Base-by-base conservation (phyloP, 176 grass and related monocot genomes). In the Oryza australiensis region DNA sequence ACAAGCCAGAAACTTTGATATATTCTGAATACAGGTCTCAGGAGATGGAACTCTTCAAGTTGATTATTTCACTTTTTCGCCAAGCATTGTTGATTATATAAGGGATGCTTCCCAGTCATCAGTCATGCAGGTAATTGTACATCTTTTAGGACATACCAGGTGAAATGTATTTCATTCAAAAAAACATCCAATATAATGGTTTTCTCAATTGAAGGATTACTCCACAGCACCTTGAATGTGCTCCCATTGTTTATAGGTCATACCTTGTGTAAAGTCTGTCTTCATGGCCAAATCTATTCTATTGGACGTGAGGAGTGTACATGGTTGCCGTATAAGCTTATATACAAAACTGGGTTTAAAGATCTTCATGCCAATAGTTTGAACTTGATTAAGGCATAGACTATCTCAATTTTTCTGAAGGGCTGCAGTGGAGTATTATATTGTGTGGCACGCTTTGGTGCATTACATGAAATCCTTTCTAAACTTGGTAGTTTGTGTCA, bases 31-130 rank as follows among this genome's bases (percentile, higher is more conserved):
- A 63, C 75, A 94, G 94, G 83, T 83, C 3, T 92, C 86, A 14
- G 80, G 55, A 83, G 82, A 89, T 59, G 67, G 71, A 45, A 74
- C 76, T 67, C 80, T 92, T 62, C 32, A 89, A 67, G 83, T 97
- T 57, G 94, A 89, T 74, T 88, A 92, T 80, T 97, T 97, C 77
- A 91, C 92, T 15, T 97, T 97, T 89, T 97, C 92, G 66, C 80
- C 88, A 67, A 94, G 81, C 65, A 91, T 94, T 70, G 92, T 88
- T 78, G 88, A 97, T 29, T 79, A 86, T 66, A 82, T 97, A 34
- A 83, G 82, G n/a, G n/a, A n/a, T n/a, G n/a, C n/a, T n/a, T n/a
- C n/a, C n/a, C n/a, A n/a, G n/a, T n/a, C n/a, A n/a, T n/a, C n/a
- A n/a, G n/a, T n/a, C n/a, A n/a, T n/a, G n/a, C n/a, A n/a, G n/a